phyloP scores from a whole-genome alignment of 768 basidiomycete species.

The Amanita thiersii region DNA sequence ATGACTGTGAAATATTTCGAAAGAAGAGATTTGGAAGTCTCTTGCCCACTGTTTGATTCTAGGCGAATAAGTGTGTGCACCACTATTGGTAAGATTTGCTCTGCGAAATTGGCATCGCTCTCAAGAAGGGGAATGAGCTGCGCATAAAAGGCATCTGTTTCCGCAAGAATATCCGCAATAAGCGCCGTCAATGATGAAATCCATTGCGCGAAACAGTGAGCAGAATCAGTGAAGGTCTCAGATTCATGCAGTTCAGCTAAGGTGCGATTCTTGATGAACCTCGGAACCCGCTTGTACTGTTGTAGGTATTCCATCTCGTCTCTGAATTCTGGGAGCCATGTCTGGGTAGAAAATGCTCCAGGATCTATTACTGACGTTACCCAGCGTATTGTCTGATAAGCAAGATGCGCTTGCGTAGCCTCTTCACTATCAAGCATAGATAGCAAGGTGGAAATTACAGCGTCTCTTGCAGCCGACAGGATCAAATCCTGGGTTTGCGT shows the following conservation, averaged over 20 bases:
- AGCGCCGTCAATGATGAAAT: conserved; percentile 47
- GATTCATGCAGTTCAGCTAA: conserved; percentile 29
- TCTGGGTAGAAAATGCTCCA: conserved; percentile 17
- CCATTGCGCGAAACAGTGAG: conserved; percentile 54
- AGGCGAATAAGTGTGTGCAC: conserved; percentile 57
- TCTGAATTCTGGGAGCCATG: conserved; percentile 32
- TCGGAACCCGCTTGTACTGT: conserved; percentile 30
- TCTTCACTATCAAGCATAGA: conserved; percentile 48
- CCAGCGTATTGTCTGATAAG: conserved; percentile 59
- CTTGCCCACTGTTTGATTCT: conserved; percentile 14
- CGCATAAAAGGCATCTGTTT: conserved; percentile 53
- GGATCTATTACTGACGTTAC: conserved; percentile 35
- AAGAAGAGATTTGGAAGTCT: conserved; percentile 19
- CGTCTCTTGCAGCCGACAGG: conserved; percentile 35
- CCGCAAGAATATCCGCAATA: conserved; percentile 51
- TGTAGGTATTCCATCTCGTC: conserved; percentile 42
- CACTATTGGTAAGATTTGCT: conserved; percentile 64
- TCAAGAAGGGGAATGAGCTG: conserved; percentile 55
- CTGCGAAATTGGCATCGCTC: conserved; percentile 49
- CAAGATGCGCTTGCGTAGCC: conserved; percentile 40
- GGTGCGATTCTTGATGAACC: conserved; percentile 19
- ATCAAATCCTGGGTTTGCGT: too few species aligned
- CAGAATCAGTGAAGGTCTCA: conserved; percentile 26
- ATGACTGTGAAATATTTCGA: conserved; percentile 55
- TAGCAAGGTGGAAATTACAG: conserved; percentile 47